These are phyloP conservation scores for Pseudocercospora macadamiae DNA, from an alignment of 2,329 filamentous ascomycete genomes.

Conservation along the genomic window DNA sequence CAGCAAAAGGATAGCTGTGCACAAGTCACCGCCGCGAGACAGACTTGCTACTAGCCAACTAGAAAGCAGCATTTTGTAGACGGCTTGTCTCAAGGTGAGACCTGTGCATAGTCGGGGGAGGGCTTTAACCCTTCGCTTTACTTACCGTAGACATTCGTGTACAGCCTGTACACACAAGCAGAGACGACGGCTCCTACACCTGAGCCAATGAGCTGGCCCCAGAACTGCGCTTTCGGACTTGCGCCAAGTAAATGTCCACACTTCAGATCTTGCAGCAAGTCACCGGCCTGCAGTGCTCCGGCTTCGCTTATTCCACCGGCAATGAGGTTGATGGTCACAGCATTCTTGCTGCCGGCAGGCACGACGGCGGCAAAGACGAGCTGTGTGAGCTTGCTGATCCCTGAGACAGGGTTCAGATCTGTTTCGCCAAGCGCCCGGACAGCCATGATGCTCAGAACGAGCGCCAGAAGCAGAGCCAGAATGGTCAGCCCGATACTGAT, in stretches of 20 bases:
- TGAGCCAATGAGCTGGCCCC: slow-evolving; percentile 90
- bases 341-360: slow-evolving; percentile 76
- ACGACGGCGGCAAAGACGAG: slow-evolving; percentile 92
- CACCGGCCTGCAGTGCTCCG: slow-evolving; percentile 89
- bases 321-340: slow-evolving; percentile 92
- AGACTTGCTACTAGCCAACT: too few species aligned
- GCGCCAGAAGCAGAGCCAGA: slow-evolving; percentile 78
- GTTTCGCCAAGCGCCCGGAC: slow-evolving; percentile 74
- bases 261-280: slow-evolving; percentile 96
- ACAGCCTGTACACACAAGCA: slow-evolving; percentile 84
- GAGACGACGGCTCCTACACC: slow-evolving; percentile 83
- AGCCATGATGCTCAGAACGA: slow-evolving; percentile 67
- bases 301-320: slow-evolving; percentile 86
- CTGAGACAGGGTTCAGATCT: slow-evolving; percentile 92
- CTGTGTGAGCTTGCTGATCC: slow-evolving; percentile 95
- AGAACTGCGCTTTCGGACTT: slow-evolving; percentile 92
- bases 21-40: too few species aligned
- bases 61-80: too few species aligned
- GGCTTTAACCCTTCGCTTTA: too few species aligned
- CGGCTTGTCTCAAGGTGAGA: too few species aligned
- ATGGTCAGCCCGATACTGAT: slow-evolving; percentile 82
- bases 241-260: slow-evolving; percentile 92
- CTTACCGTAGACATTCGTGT: slow-evolving; percentile 88
- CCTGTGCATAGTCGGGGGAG: too few species aligned
- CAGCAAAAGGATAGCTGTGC: too few species aligned